phyloP scores from a whole-genome alignment of 495 filamentous ascomycete species.

The Neurospora hispaniola region DNA sequence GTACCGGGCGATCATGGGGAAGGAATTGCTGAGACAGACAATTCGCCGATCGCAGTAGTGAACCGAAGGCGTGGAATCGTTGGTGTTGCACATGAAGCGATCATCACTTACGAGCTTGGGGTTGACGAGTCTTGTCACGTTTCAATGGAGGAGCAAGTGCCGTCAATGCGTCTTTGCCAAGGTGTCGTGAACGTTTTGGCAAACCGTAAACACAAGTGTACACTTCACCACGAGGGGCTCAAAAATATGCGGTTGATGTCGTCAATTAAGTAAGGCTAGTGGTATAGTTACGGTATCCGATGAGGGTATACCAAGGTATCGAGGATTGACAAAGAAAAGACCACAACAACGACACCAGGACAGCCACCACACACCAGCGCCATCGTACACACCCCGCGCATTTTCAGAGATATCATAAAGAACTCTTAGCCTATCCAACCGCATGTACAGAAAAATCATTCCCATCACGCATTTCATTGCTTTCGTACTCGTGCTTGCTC shows the following conservation, averaged over 20 bases:
- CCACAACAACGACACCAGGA: neutral
- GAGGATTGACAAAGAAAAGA: neutral
- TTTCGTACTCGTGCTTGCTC: neutral
- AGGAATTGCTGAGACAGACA: neutral
- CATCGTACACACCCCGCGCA: too few relatives aligned
- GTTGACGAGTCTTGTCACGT: neutral
- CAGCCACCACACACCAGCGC: neutral
- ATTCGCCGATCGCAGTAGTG: neutral
- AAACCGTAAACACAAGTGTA: neutral
- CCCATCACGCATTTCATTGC: neutral
- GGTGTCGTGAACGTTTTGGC: neutral
- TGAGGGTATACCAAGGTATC: neutral
- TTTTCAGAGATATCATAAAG: too few relatives aligned
- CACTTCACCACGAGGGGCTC: neutral
- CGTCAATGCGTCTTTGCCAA: neutral
- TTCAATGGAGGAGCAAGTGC: neutral
- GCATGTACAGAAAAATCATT: neutral
- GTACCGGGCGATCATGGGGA: neutral
- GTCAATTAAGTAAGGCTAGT: neutral
- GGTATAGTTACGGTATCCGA: neutral
- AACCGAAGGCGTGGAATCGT: neutral
- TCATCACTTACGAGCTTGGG: neutral
- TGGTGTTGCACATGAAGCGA: neutral
- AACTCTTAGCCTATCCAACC: too few relatives aligned
- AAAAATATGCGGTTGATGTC: neutral